A percentile compares a stretch with the other conserved stretches of the same genome.
Conservation (phyloP, 352 stramenopile species). For the Pythium monospermum region DNA sequence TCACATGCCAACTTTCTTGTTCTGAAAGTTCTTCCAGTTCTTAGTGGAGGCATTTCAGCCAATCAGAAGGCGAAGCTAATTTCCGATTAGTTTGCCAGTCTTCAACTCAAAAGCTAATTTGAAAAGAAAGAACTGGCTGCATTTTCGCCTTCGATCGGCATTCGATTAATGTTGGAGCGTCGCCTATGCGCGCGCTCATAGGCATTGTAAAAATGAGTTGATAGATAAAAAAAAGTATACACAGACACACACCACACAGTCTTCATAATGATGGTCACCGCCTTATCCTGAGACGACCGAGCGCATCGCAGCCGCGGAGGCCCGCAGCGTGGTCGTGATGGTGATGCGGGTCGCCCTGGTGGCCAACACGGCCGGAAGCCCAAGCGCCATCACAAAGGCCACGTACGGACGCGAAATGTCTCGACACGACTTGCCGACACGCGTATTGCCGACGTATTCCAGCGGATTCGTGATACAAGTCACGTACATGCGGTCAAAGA, state of each 20-base stretch:
- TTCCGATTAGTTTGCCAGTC: not conserved
- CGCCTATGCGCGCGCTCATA: no score
- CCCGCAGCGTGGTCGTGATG: constrained; percentile 61
- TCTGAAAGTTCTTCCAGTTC: constrained; percentile 25
- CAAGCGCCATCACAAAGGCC: constrained; percentile 62
- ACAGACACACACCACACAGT: no score
- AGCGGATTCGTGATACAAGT: constrained; percentile 59
- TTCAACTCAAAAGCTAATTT: no score
- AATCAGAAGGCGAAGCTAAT: constrained; percentile 5
- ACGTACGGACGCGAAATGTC: constrained; percentile 60
- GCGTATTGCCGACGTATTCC: constrained; percentile 62
- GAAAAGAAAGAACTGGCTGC: no score
- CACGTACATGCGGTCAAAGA: constrained; percentile 72
- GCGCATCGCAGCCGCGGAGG: constrained; percentile 56
- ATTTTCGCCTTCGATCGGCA: no score
- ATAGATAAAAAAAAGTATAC: no score
- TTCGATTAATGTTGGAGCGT: no score
- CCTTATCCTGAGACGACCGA: no score
- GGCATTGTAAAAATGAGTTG: no score
- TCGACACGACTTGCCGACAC: constrained; percentile 47
- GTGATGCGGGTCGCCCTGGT: constrained; percentile 59
- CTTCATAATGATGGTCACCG: no score
- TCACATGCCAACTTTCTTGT: constrained; percentile 3
- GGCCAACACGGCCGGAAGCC: constrained; percentile 54
- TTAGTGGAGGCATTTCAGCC: constrained; percentile 17